Base-by-base conservation (phyloP, 1,139 yeast species). In the Scheffersomyces parashehatae region DNA sequence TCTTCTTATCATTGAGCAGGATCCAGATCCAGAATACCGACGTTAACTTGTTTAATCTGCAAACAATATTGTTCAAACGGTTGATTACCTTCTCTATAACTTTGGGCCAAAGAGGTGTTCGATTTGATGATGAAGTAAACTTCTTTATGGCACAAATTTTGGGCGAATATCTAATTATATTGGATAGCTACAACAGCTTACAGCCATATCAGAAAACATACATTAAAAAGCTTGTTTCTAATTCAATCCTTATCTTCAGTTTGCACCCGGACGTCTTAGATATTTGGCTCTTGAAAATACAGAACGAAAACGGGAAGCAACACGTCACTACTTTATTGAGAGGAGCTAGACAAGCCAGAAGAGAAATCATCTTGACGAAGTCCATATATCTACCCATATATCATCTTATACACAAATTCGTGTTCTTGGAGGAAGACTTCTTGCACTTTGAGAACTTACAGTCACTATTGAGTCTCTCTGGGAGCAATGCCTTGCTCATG, bases 41-140 rank as follows among this genome's bases (percentile, higher is more conserved):
- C 28, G 26, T 24, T 12, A 41, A 38, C 7, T 30, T 50, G n/a
- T 35, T 44, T 32, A 29, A 38, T 16, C 29, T 41, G 4, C 54
- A 47, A 33, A 31, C 35, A 10, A 28, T 15, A 11, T 35, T 30
- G 10, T 39, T 49, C 30, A 40, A 44, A 15, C 38, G 39, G 11
- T 29, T 49, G 38, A 12, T 43, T 2, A 5, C 35, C 8, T 39
- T 35, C 11, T 16, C 46, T 20, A 20, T 20, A 5, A n/a, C 30
- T 39, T 14, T 37, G 35, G 15, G 16, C 33, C 8, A 12, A 26
- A n/a, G 13, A 24, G 10, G 20, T 38, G 26, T 32, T 10, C 12
- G 5, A 20, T 20, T 20, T 20, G 26, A 20, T 6, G 26, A 20
- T 20, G 26, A 20, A 20, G 8, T 20, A 3, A 20, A 20, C 26